Percentiles rank a stretch among this genome's conserved stretches.
phyloP scores from a whole-genome alignment of 2,329 filamentous ascomycete species.

The Cercospora sp. region DNA sequence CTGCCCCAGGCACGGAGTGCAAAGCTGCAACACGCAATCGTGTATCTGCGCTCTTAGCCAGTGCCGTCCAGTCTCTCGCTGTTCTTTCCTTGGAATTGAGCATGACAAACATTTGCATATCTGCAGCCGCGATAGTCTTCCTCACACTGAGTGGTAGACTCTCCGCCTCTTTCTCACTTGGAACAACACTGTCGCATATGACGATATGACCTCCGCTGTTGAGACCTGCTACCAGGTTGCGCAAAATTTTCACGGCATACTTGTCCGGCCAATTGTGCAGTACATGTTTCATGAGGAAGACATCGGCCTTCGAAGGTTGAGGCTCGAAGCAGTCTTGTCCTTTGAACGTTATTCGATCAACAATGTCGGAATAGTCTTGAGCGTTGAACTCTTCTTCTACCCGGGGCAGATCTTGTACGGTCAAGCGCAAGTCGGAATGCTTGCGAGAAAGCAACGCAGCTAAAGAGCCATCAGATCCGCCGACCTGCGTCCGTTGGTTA shows the following conservation, averaged over 20 bases:
- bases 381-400: background rate
- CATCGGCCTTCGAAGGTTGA: background rate
- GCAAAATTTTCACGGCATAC: background rate
- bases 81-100: background rate
- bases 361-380: background rate
- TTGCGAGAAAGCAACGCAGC: background rate
- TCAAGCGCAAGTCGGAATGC: background rate
- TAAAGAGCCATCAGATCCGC: background rate
- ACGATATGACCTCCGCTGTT: background rate
- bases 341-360: background rate
- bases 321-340: background rate
- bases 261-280: background rate
- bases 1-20: background rate
- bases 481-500: background rate
- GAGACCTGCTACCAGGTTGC: background rate
- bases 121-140: background rate
- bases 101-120: background rate
- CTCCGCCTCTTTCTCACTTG: background rate
- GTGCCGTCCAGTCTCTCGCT: background rate
- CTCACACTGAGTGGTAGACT: background rate
- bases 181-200: background rate
- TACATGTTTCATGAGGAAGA: background rate
- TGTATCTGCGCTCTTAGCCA: background rate
- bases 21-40: background rate
- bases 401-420: background rate